Base-by-base conservation (phyloP, 495 filamentous ascomycete species). In the Oleoguttula mirabilis region DNA sequence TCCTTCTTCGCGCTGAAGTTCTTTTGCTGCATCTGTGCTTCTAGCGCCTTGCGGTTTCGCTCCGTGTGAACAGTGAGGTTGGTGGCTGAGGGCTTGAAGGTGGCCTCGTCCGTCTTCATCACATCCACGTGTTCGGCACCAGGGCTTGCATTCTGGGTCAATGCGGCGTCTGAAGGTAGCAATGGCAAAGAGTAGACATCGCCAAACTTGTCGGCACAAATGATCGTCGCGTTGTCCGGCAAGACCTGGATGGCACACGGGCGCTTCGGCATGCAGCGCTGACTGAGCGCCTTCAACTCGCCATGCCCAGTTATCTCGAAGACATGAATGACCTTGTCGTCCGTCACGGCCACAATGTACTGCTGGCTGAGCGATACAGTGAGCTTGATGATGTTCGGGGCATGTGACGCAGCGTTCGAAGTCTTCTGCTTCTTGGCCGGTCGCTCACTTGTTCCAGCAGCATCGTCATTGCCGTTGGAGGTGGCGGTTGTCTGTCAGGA, bases 151-250 rank as follows among this genome's bases (percentile, higher is more conserved):
- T 58, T 49, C n/a, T 7, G 12, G 16, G 8, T 21, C 6, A 10
- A 7, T 6, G 16, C 32, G 10, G 6, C 16, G 8, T 21, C 10
- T 8, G 6, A 15, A 15, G 67, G 69, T 36, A 87, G 57, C 2
- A 96, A 62, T 3, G 90, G 88, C n/a, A 98, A 59, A 4, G 80
- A 70, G 60, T 90, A 95, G 45, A 94, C 88, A 62, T 98, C 90
- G 23, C 90, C 90, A 55, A 94, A 94, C 57, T 96, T 98, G 62
- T 98, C 92, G 23, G 75, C 86, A 42, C 70, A 76, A 21, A 96
- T 60, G 45, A 96, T 83, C 2, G 70, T 82, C 2, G 62, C 63
- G 31, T 76, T 71, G 57, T 86, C 75, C 17, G 69, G 53, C 1
- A 82, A 77, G 34, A 95, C 60, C 35, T 70, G 63, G 41, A 98